Conservation (phyloP, 1,284 basidiomycete species). For the Phellopilus nigrolimitatus region DNA sequence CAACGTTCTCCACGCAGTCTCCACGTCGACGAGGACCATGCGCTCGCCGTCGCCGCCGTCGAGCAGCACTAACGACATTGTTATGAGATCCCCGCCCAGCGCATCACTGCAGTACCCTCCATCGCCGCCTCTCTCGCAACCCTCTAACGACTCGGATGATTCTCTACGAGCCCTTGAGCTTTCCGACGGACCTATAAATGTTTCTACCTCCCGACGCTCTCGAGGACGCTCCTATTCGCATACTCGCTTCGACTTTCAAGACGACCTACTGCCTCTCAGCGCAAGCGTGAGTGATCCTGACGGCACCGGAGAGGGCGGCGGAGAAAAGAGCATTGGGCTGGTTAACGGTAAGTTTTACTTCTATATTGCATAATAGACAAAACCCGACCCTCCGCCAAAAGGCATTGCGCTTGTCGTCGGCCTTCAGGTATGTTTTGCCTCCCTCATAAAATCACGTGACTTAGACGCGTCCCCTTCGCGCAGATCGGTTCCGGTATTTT, state of each 20-base stretch:
- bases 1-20: background rate
- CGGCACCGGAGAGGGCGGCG: constrained; percentile 37
- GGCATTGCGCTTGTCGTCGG: constrained; percentile 85
- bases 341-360: constrained; percentile 58
- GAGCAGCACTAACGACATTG: constrained; percentile 13
- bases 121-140: constrained; percentile 41
- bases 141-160: constrained; percentile 64
- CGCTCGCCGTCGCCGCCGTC: constrained; percentile 9
- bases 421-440: constrained; percentile 49
- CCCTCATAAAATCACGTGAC: constrained; percentile 8
- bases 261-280: constrained; percentile 71
- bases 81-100: constrained; percentile 19
- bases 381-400: constrained; percentile 28
- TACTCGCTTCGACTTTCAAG: constrained; percentile 74
- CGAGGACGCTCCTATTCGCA: constrained; percentile 63
- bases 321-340: constrained; percentile 73
- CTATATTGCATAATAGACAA: constrained; percentile 5
- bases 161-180: constrained; percentile 75
- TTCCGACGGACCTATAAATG: constrained; percentile 51
- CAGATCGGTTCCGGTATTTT: constrained; percentile 92
- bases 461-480: constrained; percentile 14
- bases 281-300: constrained; percentile 69
- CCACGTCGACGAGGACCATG: constrained; percentile 2
- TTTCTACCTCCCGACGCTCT: constrained; percentile 27
- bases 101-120: constrained; percentile 28